Base-by-base conservation (phyloP, 2,329 filamentous ascomycete species). In the Metarhizium guizhouense region DNA sequence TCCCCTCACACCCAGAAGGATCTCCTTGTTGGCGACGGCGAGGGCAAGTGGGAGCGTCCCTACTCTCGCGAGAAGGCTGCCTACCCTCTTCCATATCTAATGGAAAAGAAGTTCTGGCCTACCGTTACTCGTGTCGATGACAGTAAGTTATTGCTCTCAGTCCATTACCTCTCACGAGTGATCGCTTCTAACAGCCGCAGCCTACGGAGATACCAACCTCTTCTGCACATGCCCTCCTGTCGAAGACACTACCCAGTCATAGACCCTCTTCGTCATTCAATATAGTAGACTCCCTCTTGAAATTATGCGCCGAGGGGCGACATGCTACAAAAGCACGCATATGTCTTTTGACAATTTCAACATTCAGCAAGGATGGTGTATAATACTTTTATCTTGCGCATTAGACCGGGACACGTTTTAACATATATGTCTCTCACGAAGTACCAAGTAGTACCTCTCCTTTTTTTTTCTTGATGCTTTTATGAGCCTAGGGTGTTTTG, bases 31-130 rank as follows among this genome's bases (percentile, higher is more conserved):
- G 81, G 81, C 3, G 74, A 74, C 34, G 73, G 64, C 18, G 70
- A 70, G 18, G 72, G 72, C 58, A 72, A 89, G 64, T 97, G 93
- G 93, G 79, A 89, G 59, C 79, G 93, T n/a, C 78, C 83, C 1
- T 97, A 97, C 70, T 83, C 79, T 1, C 77, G 91, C 32, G 87
- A 94, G 74, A 81, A 85, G 72, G 93, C 93, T 0, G 93, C 90
- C 0, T 97, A 96, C 69, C 93, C 93, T 18, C 69, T 95, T 59
- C 77, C 84, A 0, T 95, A 83, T 73, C 74, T 97, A 59, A 82
- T 83, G 70, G 89, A 96, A 82, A 96, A 95, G 86, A 97, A 97
- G 78, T 96, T 96, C 75, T 97, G 93, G 93, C 92, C 93, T 0
- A 85, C 78, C 40, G 90, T 96, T 14, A 90, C 87, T 6, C 81